Evolutionary conservation across 345 rosid species (phyloP).

Genomic region (Cochlearia excelsa): DNA sequence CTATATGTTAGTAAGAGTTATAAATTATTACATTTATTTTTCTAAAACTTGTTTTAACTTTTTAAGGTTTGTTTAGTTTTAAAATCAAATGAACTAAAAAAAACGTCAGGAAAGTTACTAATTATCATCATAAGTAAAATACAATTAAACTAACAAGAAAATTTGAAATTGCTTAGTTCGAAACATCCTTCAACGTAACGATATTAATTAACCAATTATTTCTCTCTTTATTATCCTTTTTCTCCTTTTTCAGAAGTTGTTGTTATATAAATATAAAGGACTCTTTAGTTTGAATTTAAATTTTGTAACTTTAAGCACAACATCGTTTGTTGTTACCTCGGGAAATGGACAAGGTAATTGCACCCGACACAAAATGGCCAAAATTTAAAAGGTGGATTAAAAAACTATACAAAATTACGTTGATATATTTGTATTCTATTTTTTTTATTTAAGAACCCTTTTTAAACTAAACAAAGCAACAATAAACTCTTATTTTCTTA

Average conservation of each 20-base stretch:
- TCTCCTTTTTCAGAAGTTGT: slow-evolving; percentile 14
- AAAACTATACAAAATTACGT: too few species aligned
- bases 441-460: too few species aligned
- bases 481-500: too few species aligned
- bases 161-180: slow-evolving; percentile 27
- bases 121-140: too few species aligned
- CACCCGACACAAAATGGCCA: not conserved
- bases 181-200: slow-evolving; percentile 23
- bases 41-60: not conserved
- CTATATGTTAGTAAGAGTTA: not conserved
- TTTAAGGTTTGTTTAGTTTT: not conserved
- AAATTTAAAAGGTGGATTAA: too few species aligned
- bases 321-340: too few species aligned
- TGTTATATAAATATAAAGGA: slow-evolving; percentile 5
- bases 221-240: slow-evolving; percentile 15
- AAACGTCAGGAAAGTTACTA: too few species aligned
- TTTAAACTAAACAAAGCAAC: too few species aligned
- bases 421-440: too few species aligned
- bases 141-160: too few species aligned
- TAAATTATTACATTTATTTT: not conserved
- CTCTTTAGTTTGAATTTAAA: slow-evolving; percentile 34
- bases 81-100: too few species aligned
- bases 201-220: slow-evolving; percentile 1
- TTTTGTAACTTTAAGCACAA: slow-evolving; percentile 20
- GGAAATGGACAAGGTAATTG: too few species aligned